Evolutionary conservation across 1,284 basidiomycete genomes (phyloP).

Genomic region (Malassezia obtusa): DNA sequence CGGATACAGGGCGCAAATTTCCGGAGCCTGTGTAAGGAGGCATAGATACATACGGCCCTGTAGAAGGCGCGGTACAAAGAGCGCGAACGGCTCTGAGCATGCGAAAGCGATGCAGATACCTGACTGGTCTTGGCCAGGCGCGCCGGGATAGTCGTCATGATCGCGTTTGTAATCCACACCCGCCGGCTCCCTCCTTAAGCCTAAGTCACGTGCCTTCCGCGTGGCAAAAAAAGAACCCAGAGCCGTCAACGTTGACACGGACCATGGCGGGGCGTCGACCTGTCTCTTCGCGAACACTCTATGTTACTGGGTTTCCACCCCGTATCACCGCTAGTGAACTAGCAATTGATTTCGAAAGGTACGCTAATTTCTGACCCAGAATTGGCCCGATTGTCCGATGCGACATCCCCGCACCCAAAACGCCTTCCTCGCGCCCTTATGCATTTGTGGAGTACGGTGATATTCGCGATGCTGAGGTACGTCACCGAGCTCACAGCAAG

Average conservation of each 20-base stretch:
- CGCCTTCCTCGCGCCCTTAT: conserved; percentile 26
- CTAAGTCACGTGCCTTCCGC: not conserved
- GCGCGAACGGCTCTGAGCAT: conserved; percentile 63
- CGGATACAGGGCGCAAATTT: conserved; percentile 74
- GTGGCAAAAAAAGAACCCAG: not conserved
- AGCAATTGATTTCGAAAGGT: conserved; percentile 36
- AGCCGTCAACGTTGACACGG: not conserved
- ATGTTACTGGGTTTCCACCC: conserved; percentile 34
- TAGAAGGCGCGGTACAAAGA: conserved; percentile 87
- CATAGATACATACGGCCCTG: conserved; percentile 60
- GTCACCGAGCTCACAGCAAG: conserved; percentile 1
- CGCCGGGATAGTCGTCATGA: conserved; percentile 78
- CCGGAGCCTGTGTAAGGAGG: conserved; percentile 61
- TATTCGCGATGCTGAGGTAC: conserved; percentile 30
- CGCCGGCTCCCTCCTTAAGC: not conserved
- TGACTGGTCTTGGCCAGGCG: conserved; percentile 66
- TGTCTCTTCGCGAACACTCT: conserved; percentile 19
- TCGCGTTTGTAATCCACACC: not conserved
- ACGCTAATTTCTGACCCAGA: conserved; percentile 3
- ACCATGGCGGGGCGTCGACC: not conserved
- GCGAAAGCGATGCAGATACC: conserved; percentile 53
- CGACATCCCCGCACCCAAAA: conserved; percentile 37
- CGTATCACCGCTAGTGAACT: conserved; percentile 37
- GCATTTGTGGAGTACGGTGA: conserved; percentile 42
- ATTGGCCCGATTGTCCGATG: conserved; percentile 38